Conservation (phyloP, 225 moss, liverwort and hornwort species). For the Neckera pumila region DNA sequence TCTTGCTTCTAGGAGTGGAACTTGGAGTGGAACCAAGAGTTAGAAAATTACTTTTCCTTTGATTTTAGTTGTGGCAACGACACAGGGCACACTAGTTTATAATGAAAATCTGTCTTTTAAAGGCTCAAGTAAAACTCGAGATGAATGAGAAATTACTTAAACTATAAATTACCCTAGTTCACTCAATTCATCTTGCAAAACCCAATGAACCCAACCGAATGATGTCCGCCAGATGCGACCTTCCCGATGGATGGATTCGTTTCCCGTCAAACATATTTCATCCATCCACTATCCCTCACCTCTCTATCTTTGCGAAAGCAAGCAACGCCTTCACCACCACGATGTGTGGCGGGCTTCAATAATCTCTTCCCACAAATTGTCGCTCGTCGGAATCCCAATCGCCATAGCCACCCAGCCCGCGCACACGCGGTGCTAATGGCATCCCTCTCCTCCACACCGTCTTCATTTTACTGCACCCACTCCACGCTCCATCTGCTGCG, state of each 20-base stretch:
- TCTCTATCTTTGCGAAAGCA: background rate
- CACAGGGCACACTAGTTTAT: too few relatives aligned
- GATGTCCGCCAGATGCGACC: background rate
- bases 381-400: background rate
- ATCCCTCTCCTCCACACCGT: slow-evolving; percentile 1
- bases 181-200: background rate
- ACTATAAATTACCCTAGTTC: background rate
- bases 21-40: too few relatives aligned
- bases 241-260: background rate
- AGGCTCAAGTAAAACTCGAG: background rate
- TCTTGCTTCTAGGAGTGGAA: too few relatives aligned
- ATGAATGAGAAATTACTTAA: background rate
- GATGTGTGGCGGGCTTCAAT: background rate
- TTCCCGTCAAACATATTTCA: background rate
- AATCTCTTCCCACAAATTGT: background rate
- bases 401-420: background rate
- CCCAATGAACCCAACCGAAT: background rate
- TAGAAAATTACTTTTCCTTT: too few relatives aligned
- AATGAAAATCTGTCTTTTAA: background rate
- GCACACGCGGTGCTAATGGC: background rate
- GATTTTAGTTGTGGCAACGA: too few relatives aligned
- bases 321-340: too few relatives aligned
- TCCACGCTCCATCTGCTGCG: background rate
- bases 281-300: background rate
- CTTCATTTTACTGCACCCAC: background rate